A percentile compares a stretch with the other conserved stretches of the same genome.
phyloP scores from a whole-genome alignment of 805 yeast species.

The Torulaspora indica region DNA sequence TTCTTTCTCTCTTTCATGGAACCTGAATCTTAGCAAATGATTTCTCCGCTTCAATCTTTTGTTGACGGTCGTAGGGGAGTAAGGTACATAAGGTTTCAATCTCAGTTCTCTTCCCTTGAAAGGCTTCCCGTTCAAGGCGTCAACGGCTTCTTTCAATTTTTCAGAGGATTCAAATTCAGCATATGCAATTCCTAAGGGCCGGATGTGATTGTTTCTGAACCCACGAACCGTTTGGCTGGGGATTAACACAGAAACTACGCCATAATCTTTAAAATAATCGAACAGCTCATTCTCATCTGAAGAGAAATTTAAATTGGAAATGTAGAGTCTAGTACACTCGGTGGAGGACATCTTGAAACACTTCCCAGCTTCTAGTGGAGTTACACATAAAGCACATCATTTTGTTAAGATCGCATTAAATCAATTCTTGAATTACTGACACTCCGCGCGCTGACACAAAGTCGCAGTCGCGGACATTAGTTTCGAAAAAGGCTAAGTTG shows the following conservation, averaged over 20 bases:
- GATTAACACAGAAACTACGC: constrained; percentile 44
- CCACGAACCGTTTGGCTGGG: constrained; percentile 53
- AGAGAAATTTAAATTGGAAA: constrained; percentile 50
- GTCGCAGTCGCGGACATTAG: not conserved
- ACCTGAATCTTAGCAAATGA: constrained; percentile 16
- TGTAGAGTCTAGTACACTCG: constrained; percentile 40
- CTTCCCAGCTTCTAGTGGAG: no score
- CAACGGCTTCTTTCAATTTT: constrained; percentile 60
- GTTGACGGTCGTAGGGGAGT: constrained; percentile 30
- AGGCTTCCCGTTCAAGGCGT: constrained; percentile 56
- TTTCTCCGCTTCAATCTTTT: constrained; percentile 11
- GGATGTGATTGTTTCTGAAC: constrained; percentile 38
- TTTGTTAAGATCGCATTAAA: no score
- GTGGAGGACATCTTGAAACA: constrained; percentile 6
- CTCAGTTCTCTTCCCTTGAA: constrained; percentile 42
- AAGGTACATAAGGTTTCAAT: constrained; percentile 43
- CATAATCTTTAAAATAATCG: constrained; percentile 41
- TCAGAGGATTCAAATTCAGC: constrained; percentile 69
- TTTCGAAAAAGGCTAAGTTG: constrained; percentile 5
- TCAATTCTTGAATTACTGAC: not conserved
- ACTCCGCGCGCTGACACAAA: constrained; percentile 4
- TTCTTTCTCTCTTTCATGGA: not conserved
- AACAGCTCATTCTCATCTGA: constrained; percentile 52
- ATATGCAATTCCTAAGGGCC: constrained; percentile 69
- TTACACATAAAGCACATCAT: no score